Evolutionary conservation across 2,329 filamentous ascomycete species (phyloP), one percentile per base, ranked within the genome.

Genomic region (Metarhizium robertsii): DNA sequence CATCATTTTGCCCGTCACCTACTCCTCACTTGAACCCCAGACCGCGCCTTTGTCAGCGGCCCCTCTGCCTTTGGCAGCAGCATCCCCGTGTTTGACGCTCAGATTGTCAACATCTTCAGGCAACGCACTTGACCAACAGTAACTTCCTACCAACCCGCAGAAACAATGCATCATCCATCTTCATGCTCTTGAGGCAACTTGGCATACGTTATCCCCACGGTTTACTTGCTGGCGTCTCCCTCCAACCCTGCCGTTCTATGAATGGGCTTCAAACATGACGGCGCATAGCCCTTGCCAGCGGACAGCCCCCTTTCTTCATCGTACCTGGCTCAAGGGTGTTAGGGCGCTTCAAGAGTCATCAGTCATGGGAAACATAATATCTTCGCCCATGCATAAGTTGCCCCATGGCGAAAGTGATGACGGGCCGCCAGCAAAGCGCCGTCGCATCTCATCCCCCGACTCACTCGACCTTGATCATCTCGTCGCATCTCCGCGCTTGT

Each of bases 251-350:
- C 55, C 60, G 54, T 65, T 65, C 61, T 62, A 69, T 71, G 68
- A 67, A 61, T 63, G 61, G 61, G 66, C 66, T 61, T 60, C 66
- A 67, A 70, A 68, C 69, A 81, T 81, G 79, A 75, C 76, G 65
- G 68, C 71, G 63, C 70, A 71, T 64, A 71, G 67, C 64, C 70
- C 71, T 59, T 75, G 71, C 64, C 72, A 73, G 68, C 75, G 75
- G 69, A 74, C 71, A 62, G 70, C 76, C 55, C 78, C 79, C 58
- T 82, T 78, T 66, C 75, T 81, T 57, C 76, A 79, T 61, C 75
- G 79, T 65, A 79, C 77, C 64, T 80, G 76, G 77, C 71, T 75
- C 59, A 73, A 70, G 58, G 73, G 73, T 50, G 68, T 79, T 64
- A 74, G 74, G 57, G 70, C 73, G 58, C 69, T 69, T 61, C 73